phyloP scores from a whole-genome alignment of 1,284 basidiomycete genomes.

The Somion occarium region DNA sequence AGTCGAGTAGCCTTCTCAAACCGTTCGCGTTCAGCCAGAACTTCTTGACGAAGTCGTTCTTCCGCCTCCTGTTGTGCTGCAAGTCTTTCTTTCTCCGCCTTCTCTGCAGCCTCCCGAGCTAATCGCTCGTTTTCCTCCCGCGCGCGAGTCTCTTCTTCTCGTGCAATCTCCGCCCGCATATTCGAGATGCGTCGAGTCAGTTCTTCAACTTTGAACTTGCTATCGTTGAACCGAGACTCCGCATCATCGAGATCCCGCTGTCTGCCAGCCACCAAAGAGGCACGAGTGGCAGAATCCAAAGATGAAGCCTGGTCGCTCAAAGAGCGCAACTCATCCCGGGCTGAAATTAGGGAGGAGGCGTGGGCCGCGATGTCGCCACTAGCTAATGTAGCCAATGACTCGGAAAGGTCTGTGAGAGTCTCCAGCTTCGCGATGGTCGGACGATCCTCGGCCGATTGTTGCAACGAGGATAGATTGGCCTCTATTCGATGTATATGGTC shows the following conservation, averaged over 20 bases:
- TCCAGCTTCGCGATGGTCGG: too few relatives aligned
- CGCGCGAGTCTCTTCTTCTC: constrained; percentile 27
- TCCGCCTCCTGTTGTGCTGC: constrained; percentile 22
- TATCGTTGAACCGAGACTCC: constrained; percentile 43
- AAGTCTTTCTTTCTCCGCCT: constrained; percentile 23
- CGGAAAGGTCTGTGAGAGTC: too few relatives aligned
- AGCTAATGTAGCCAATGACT: too few relatives aligned
- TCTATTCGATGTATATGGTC: constrained; percentile 16
- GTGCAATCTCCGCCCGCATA: constrained; percentile 10
- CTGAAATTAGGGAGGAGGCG: constrained; percentile 14
- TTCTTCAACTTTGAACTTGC: constrained; percentile 38
- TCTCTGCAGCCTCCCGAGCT: constrained; percentile 27
- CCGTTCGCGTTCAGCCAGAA: constrained; percentile 25
- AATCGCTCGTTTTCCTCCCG: constrained; percentile 30
- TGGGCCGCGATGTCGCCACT: background rate
- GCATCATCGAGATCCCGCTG: constrained; percentile 42
- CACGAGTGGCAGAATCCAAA: constrained; percentile 36
- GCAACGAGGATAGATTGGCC: background rate
- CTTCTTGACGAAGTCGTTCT: constrained; percentile 27
- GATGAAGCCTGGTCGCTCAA: constrained; percentile 43
- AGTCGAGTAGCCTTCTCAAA: constrained; percentile 18
- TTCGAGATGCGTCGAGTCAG: constrained; percentile 31
- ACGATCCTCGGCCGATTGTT: too few relatives aligned
- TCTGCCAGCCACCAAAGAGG: constrained; percentile 43
- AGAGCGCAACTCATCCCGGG: constrained; percentile 44